These are phyloP conservation scores for Lipomyces yamadae DNA, from an alignment of 805 yeast genomes.

Conservation along the genomic window DNA sequence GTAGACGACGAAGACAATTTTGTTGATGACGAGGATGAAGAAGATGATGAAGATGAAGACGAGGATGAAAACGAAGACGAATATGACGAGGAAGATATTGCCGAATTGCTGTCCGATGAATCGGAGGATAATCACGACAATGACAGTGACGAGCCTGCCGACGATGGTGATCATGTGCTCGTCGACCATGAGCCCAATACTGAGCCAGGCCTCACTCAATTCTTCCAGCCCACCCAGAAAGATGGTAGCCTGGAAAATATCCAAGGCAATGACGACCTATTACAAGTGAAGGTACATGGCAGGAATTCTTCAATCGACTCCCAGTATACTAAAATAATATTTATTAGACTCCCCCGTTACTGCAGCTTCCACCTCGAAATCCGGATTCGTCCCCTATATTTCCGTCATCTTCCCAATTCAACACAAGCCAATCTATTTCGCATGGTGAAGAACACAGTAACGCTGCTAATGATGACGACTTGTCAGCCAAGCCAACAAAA, in stretches of 20 bases:
- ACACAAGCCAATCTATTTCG: background rate
- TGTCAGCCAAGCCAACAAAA: background rate
- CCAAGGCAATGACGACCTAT: conserved; percentile 35
- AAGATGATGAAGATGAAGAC: conserved; percentile 18
- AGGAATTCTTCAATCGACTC: background rate
- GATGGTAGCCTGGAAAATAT: background rate
- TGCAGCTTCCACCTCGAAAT: background rate
- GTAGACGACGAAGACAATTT: conserved; percentile 21
- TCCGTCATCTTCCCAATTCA: background rate
- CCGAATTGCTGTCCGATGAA: conserved; percentile 15
- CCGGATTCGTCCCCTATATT: background rate
- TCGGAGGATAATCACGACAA: conserved; percentile 16
- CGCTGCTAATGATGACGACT: background rate
- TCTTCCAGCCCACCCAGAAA: background rate
- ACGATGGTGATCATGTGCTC: conserved; percentile 6
- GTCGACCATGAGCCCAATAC: conserved; percentile 5
- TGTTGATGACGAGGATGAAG: conserved; percentile 14
- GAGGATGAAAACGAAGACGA: conserved; percentile 29
- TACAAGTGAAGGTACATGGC: conserved; percentile 21
- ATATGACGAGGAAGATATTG: conserved; percentile 18
- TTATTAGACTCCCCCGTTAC: background rate
- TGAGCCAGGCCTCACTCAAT: background rate
- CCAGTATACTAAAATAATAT: background rate
- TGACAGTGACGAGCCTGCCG: conserved; percentile 1
- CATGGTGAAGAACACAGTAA: background rate